Evolutionary conservation across 495 filamentous ascomycete genomes (phyloP).

Genomic region (Neurospora terricola): DNA sequence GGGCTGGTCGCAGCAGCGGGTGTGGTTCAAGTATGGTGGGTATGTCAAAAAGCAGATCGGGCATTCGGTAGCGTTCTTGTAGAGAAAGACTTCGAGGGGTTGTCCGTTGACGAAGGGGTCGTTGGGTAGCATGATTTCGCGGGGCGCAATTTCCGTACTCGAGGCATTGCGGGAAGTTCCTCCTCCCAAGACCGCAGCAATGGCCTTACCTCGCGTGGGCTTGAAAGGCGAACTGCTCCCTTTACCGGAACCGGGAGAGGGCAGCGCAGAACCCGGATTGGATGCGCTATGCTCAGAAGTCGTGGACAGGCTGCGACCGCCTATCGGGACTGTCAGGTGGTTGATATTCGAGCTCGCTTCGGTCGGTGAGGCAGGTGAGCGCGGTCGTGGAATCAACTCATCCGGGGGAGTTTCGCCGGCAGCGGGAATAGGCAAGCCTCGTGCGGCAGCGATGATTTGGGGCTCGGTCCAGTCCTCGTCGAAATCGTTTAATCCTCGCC

Average conservation of each 20-base stretch:
- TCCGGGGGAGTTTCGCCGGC: slow-evolving; percentile 72
- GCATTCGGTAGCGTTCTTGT: slow-evolving; percentile 84
- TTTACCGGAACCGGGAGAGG: slow-evolving; percentile 46
- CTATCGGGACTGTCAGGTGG: slow-evolving; percentile 66
- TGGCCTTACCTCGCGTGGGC: slow-evolving; percentile 60
- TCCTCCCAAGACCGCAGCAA: slow-evolving; percentile 69
- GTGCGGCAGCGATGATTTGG: slow-evolving; percentile 84
- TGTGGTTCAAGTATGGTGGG: slow-evolving; percentile 91
- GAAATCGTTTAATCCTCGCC: slow-evolving; percentile 86
- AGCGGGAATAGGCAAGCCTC: slow-evolving; percentile 73
- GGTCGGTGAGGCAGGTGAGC: slow-evolving; percentile 26
- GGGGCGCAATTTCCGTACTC: slow-evolving; percentile 56
- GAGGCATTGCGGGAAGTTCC: slow-evolving; percentile 56
- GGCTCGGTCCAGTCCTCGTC: slow-evolving; percentile 84
- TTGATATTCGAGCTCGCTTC: slow-evolving; percentile 39
- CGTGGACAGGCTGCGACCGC: slow-evolving; percentile 60
- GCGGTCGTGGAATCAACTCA: slow-evolving; percentile 41
- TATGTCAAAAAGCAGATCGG: slow-evolving; percentile 96
- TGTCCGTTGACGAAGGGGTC: slow-evolving; percentile 90
- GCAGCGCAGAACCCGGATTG: slow-evolving; percentile 38
- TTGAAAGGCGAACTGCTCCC: slow-evolving; percentile 36
- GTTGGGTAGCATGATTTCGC: slow-evolving; percentile 69
- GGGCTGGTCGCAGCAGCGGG: slow-evolving; percentile 88
- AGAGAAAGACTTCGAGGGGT: slow-evolving; percentile 80
- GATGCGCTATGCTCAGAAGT: slow-evolving; percentile 54